phyloP scores from a whole-genome alignment of 768 basidiomycete species.

The Lyophyllum semitale region DNA sequence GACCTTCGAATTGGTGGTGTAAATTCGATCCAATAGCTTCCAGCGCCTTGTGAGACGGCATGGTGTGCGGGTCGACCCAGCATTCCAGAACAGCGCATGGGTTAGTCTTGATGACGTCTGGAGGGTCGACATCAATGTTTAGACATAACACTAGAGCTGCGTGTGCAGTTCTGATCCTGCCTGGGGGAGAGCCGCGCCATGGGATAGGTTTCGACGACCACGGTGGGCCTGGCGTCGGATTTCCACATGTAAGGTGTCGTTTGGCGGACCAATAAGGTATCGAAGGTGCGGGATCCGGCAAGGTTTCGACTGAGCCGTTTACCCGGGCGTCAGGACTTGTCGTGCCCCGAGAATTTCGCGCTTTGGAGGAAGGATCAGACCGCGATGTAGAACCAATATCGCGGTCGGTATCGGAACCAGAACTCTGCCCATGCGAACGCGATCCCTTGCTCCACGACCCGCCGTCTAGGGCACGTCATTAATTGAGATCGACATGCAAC shows the following conservation, averaged over 20 bases:
- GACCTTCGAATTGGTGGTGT: conserved; percentile 93
- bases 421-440: conserved; percentile 29
- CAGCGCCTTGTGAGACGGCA: conserved; percentile 91
- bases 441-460: conserved; percentile 32
- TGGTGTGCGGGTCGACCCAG: conserved; percentile 94
- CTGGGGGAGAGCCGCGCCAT: conserved; percentile 81
- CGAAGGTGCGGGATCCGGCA: conserved; percentile 54
- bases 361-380: conserved; percentile 49
- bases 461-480: conserved; percentile 24
- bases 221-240: conserved; percentile 71
- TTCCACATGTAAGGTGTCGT: conserved; percentile 88
- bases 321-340: conserved; percentile 36
- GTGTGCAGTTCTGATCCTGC: conserved; percentile 88
- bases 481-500: not conserved
- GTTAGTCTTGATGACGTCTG: conserved; percentile 95
- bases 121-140: conserved; percentile 97
- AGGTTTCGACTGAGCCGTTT: conserved; percentile 48
- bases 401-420: conserved; percentile 59
- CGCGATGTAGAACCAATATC: conserved; percentile 49
- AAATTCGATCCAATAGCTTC: conserved; percentile 93
- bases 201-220: conserved; percentile 66
- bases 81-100: conserved; percentile 95
- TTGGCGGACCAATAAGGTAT: conserved; percentile 87
- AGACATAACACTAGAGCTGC: conserved; percentile 90
- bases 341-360: conserved; percentile 31